Evolutionary conservation across 2,329 filamentous ascomycete species (phyloP).

Genomic region (Gaeumannomyces sp.): DNA sequence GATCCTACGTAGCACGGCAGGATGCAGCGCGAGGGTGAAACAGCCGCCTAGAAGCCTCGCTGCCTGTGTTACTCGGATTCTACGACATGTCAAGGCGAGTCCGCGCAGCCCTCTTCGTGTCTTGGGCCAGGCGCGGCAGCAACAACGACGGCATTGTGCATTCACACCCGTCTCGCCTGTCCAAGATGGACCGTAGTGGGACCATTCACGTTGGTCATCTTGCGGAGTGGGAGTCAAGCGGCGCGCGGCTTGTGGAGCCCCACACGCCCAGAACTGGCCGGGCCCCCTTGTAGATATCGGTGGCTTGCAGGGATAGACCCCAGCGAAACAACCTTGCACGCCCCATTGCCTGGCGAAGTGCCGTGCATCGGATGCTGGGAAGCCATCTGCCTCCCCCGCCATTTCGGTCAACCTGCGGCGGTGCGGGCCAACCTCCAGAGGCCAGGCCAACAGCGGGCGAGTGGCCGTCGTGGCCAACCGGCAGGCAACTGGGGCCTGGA

Average conservation of each 20-base stretch:
- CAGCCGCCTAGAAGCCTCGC: neutral
- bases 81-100: neutral
- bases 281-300: neutral
- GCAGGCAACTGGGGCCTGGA: neutral
- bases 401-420: too few species aligned
- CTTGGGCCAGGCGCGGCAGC: neutral
- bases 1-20: neutral
- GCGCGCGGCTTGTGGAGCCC: neutral
- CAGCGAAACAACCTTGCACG: neutral
- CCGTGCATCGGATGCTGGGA: neutral
- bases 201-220: neutral
- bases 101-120: neutral
- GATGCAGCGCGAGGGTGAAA: neutral
- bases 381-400: neutral
- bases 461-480: too few species aligned
- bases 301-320: neutral
- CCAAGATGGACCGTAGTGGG: too few species aligned
- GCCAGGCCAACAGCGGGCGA: too few species aligned
- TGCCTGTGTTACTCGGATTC: neutral
- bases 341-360: neutral
- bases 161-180: neutral
- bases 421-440: neutral
- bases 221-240: too few species aligned
- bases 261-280: neutral
- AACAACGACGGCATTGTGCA: neutral